Percentiles rank a stretch among this genome's conserved stretches.
Evolutionary conservation across 257 asterid genomes (phyloP).

Genomic region (Haberlea rhodopensis): DNA sequence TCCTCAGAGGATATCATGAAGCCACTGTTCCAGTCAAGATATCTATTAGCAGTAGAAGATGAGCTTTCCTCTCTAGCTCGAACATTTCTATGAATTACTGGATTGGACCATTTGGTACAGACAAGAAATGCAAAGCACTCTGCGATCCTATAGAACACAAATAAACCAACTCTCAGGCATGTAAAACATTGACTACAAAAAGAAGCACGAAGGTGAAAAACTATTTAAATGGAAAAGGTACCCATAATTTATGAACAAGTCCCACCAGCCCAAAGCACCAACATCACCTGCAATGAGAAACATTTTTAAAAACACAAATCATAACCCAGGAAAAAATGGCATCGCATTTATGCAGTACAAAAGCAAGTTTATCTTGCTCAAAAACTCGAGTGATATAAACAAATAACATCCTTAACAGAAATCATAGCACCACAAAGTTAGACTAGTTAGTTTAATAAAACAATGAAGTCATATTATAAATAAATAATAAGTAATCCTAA

Average conservation of each 20-base stretch:
- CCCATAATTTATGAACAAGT: conserved; percentile 92
- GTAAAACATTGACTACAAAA: conserved; percentile 25
- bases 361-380: conserved; percentile 14
- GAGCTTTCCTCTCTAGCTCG: conserved; percentile 64
- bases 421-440: conserved; percentile 7
- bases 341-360: conserved; percentile 1
- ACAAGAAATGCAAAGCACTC: conserved; percentile 99
- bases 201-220: conserved; percentile 25
- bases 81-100: conserved; percentile 73
- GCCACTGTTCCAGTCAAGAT: conserved; percentile 78
- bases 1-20: conserved; percentile 70
- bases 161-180: conserved; percentile 27
- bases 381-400: neutral
- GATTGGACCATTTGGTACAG: conserved; percentile 98
- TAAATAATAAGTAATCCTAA: neutral
- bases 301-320: conserved; percentile 4
- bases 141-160: conserved; percentile 61
- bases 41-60: conserved; percentile 65
- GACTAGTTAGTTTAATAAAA: conserved; percentile 9
- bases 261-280: conserved; percentile 98
- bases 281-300: conserved; percentile 60
- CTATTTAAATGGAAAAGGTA: conserved; percentile 31
- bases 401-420: conserved; percentile 4
- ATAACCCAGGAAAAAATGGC: conserved; percentile 13
- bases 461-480: neutral